Conservation (phyloP, 257 asterid species). For the Solanum verrucosum region DNA sequence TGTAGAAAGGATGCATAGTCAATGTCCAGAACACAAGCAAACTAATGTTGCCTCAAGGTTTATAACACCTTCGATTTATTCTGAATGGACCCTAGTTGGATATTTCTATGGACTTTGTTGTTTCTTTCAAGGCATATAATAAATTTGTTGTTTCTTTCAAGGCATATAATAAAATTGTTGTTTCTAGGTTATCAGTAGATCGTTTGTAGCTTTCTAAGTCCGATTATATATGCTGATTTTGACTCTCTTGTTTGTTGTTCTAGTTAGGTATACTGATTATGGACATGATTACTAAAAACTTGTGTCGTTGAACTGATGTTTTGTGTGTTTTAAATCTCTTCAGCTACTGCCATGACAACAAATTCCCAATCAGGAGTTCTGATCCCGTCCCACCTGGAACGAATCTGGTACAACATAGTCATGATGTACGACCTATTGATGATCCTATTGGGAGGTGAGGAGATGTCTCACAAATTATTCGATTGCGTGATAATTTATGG, state of each 20-base stretch:
- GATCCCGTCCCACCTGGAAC: neutral
- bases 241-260: neutral
- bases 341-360: conserved; percentile 13
- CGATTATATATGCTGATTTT: neutral
- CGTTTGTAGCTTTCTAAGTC: neutral
- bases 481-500: neutral
- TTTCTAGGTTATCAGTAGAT: neutral
- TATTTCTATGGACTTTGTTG: neutral
- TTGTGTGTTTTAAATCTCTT: neutral
- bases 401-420: neutral
- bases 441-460: conserved; percentile 60
- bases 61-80: neutral
- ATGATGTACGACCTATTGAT: conserved; percentile 15
- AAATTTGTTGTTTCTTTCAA: too few relatives aligned
- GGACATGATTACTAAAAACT: neutral
- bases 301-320: neutral
- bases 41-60: neutral
- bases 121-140: neutral
- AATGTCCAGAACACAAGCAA: neutral
- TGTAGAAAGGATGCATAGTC: neutral
- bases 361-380: neutral
- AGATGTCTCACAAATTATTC: neutral
- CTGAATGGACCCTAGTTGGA: neutral
- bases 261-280: neutral
- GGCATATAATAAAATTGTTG: too few relatives aligned